phyloP scores from a whole-genome alignment of 2,329 filamentous ascomycete species.

The Microsporum audouinii region DNA sequence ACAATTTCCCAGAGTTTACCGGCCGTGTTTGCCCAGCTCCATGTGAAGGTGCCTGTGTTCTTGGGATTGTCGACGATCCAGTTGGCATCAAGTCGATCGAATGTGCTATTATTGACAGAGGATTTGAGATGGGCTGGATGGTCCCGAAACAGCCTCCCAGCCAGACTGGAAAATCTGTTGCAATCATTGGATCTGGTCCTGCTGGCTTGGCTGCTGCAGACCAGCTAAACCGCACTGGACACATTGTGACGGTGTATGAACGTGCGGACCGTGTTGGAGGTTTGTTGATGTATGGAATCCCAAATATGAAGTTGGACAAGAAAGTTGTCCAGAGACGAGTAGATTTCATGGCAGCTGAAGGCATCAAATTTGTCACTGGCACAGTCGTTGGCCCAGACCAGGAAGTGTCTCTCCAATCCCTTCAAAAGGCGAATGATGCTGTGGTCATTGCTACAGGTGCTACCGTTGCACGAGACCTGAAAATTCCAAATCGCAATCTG shows the following conservation, averaged over 20 bases:
- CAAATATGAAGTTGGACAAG: conserved; percentile 99
- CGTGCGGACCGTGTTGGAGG: conserved; percentile 82
- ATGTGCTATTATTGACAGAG: conserved; percentile 93
- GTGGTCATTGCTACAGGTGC: conserved; percentile 87
- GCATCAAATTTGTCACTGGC: conserved; percentile 68
- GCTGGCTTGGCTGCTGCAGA: conserved; percentile 83
- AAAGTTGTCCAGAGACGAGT: conserved; percentile 90
- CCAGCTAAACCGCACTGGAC: conserved; percentile 86
- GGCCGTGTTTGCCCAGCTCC: conserved; percentile 93
- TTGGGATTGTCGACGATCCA: conserved; percentile 93
- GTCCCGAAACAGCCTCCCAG: conserved; percentile 64
- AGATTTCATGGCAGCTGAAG: conserved; percentile 87
- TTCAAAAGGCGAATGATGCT: conserved; percentile 64
- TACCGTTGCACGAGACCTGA: conserved; percentile 83
- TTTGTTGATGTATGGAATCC: conserved; percentile 95
- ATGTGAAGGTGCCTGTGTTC: conserved; percentile 89
- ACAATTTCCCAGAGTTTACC: conserved; percentile 98
- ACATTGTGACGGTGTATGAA: conserved; percentile 82
- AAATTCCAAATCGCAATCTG: conserved; percentile 77
- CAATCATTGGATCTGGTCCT: conserved; percentile 83
- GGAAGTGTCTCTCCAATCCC: conserved; percentile 54
- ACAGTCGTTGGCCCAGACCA: conserved; percentile 67
- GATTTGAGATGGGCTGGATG: conserved; percentile 98
- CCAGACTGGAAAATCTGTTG: conserved; percentile 78
- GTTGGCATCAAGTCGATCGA: conserved; percentile 98